Evolutionary conservation across 805 yeast species (phyloP).

Genomic region (Myxozyma kluyveri): DNA sequence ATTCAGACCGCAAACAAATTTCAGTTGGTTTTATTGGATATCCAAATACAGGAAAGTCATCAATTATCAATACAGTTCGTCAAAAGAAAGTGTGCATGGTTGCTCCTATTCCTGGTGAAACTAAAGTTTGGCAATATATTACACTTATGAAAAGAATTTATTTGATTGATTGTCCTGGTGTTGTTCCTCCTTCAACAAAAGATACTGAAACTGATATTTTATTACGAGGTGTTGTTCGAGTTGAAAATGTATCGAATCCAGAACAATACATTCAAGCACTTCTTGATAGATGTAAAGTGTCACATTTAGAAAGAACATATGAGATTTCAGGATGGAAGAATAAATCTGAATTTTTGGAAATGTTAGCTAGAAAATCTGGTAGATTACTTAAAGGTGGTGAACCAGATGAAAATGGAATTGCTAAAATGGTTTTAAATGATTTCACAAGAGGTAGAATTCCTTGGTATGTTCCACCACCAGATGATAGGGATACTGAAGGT

Average conservation of each 20-base stretch:
- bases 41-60: slow-evolving; percentile 97
- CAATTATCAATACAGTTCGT: slow-evolving; percentile 89
- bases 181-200: slow-evolving; percentile 89
- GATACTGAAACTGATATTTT: slow-evolving; percentile 89
- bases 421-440: slow-evolving; percentile 86
- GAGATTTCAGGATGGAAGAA: slow-evolving; percentile 85
- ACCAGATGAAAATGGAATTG: slow-evolving; percentile 91
- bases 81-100: slow-evolving; percentile 94
- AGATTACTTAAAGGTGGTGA: slow-evolving; percentile 95
- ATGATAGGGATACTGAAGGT: slow-evolving; percentile 56
- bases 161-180: slow-evolving; percentile 97
- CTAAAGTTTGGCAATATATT: slow-evolving; percentile 98
- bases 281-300: slow-evolving; percentile 76
- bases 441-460: slow-evolving; percentile 97
- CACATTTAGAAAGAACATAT: slow-evolving; percentile 92
- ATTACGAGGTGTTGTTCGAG: slow-evolving; percentile 96
- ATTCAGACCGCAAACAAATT: slow-evolving; percentile 89
- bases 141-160: slow-evolving; percentile 94
- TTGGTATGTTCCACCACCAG: slow-evolving; percentile 96
- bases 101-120: slow-evolving; percentile 98
- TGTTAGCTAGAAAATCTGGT: slow-evolving; percentile 89
- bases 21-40: slow-evolving; percentile 97
- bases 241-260: slow-evolving; percentile 93
- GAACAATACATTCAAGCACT: slow-evolving; percentile 92
- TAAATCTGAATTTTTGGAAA: slow-evolving; percentile 77